Evolutionary conservation across 345 rosid species (phyloP), one percentile per base, ranked within the genome.

Genomic region (Euphorbia lathyris): DNA sequence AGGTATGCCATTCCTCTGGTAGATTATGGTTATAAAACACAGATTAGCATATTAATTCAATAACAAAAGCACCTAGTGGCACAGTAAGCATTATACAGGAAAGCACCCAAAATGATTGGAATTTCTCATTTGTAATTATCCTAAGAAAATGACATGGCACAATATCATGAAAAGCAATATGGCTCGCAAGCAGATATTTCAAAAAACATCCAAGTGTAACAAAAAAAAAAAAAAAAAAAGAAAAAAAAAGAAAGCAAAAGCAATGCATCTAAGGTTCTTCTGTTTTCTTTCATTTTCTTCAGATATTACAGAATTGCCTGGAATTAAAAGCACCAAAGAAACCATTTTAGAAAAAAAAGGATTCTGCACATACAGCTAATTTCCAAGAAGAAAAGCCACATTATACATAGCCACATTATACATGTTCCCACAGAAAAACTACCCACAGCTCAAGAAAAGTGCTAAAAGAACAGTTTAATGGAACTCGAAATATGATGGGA

Each of bases 1-100:
- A 95, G 93, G 86, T 88, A 95, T 30, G 99, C 91, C 96, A 95
- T 92, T 71, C 99, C 99, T 79, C 99, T 95, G 91, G 40, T 66
- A 58, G 73, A 66, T 72, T 27, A 51, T 47, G 58, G 58, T 56
- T 25, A 70, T 47, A 71, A 36, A 69, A 63, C 27, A 43, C 52
- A 63, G 16, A 55, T 76, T 55, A 80, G 84, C 43, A 74, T 30
- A 27, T 50, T 17, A 53, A 53, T 69, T 57, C 17, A 23, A 73
- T 27, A 62, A 11, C 29, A 36, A 14, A 45, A 43, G 42, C 65
- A 45, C 20, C 42, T 38, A 11, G 27, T 27, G 29, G 14, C 10
- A 72, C 29, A 43, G 34, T 16, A 70, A 72, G 3, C 57, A n/a
- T 57, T 68, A 45, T 70, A 50, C 3, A 45, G 38, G 67, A 56